Evolutionary conservation across 1,139 yeast genomes (phyloP).

Genomic region (Protomyces macrosporus): DNA sequence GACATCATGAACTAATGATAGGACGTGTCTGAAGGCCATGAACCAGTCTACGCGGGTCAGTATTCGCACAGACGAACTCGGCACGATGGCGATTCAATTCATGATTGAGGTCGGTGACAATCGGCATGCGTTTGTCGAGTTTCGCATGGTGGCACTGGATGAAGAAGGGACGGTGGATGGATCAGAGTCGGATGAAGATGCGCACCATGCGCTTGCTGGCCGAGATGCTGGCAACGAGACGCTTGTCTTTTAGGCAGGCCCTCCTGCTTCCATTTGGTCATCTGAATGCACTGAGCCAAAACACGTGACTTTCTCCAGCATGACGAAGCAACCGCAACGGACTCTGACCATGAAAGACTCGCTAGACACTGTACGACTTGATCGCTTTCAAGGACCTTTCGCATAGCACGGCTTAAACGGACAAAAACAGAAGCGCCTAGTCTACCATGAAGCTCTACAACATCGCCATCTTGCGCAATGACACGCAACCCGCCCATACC

Average conservation of each 20-base stretch:
- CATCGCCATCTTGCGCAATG: conserved; percentile 73
- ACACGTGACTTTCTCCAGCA: too few species aligned
- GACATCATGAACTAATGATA: not conserved
- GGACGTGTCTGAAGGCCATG: conserved; percentile 32
- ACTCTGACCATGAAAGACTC: too few species aligned
- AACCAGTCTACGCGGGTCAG: conserved; percentile 32
- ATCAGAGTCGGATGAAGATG: too few species aligned
- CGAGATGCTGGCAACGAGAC: not conserved
- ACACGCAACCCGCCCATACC: conserved; percentile 61
- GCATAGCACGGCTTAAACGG: too few species aligned
- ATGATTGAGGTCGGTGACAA: conserved; percentile 33
- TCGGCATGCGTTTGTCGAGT: conserved; percentile 27
- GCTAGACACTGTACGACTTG: too few species aligned
- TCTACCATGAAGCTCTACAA: conserved; percentile 74
- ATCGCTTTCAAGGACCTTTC: too few species aligned
- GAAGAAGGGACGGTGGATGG: not conserved
- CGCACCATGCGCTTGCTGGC: too few species aligned
- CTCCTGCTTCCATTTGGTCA: too few species aligned
- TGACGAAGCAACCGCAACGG: too few species aligned
- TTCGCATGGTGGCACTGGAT: conserved; percentile 23
- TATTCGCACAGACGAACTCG: conserved; percentile 32
- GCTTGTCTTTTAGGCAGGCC: not conserved
- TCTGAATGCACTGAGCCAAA: too few species aligned
- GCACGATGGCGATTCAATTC: conserved; percentile 33
- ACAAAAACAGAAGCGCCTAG: too few species aligned